These are phyloP conservation scores for Colletotrichum cuscutae DNA, from an alignment of 2,329 filamentous ascomycete genomes.

Conservation along the genomic window DNA sequence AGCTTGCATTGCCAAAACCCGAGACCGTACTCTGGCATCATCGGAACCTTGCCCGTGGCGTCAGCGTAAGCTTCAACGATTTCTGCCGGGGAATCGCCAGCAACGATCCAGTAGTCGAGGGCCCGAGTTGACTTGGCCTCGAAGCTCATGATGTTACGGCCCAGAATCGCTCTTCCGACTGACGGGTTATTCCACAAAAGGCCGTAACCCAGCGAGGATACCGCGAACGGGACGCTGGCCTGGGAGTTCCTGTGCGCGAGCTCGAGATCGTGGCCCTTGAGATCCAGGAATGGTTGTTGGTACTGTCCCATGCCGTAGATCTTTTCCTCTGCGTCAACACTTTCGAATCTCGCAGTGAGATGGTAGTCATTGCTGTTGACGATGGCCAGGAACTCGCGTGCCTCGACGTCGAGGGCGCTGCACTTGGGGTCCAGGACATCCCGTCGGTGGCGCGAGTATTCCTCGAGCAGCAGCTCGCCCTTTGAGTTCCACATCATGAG, in stretches of 20 bases:
- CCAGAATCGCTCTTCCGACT: conserved; percentile 67
- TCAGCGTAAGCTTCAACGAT: conserved; percentile 64
- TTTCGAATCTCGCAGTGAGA: conserved; percentile 66
- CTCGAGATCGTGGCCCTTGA: conserved; percentile 69
- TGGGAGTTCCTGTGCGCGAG: conserved; percentile 72
- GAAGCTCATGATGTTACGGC: conserved; percentile 68
- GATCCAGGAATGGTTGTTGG: conserved; percentile 67
- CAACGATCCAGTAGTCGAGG: conserved; percentile 71
- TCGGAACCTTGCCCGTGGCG: conserved; percentile 66
- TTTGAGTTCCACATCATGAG: conserved; percentile 41
- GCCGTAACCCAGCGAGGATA: conserved; percentile 68
- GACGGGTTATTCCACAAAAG: conserved; percentile 72
- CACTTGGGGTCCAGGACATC: conserved; percentile 61
- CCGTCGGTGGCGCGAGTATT: conserved; percentile 43
- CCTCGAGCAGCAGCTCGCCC: conserved; percentile 44
- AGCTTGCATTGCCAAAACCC: conserved; percentile 75
- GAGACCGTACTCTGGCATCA: conserved; percentile 73
- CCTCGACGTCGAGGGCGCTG: conserved; percentile 63
- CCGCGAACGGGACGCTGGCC: conserved; percentile 68
- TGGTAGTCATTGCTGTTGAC: conserved; percentile 59
- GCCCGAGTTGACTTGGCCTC: conserved; percentile 64
- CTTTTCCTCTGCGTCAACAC: conserved; percentile 61
- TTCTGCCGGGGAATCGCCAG: conserved; percentile 60
- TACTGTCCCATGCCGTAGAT: conserved; percentile 75
- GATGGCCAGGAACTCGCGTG: conserved; percentile 64